A percentile compares a stretch with the other conserved stretches of the same genome.
These are phyloP conservation scores for Firmiana major DNA, from an alignment of 345 rosid species.

Conservation along the genomic window DNA sequence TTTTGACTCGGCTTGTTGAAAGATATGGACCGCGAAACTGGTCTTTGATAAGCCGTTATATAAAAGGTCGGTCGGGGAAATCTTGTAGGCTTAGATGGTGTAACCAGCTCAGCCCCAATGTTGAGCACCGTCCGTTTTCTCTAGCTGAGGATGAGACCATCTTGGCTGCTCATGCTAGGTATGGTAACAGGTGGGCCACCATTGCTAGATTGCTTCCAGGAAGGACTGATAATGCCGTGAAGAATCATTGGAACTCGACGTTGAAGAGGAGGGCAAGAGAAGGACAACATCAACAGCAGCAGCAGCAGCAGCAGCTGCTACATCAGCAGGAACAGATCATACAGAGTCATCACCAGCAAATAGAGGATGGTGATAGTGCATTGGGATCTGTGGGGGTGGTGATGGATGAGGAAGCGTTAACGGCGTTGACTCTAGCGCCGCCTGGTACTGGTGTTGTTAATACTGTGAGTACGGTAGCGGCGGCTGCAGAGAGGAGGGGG, in stretches of 20 bases:
- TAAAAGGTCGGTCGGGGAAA: slow-evolving; percentile 57
- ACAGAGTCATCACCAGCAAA: not conserved
- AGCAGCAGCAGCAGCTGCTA: not conserved
- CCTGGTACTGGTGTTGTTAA: slow-evolving; percentile 39
- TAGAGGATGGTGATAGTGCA: not conserved
- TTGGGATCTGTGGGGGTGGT: slow-evolving; percentile 15
- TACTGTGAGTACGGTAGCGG: not conserved
- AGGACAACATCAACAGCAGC: not conserved
- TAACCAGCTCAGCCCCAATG: slow-evolving; percentile 53
- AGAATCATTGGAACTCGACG: slow-evolving; percentile 67
- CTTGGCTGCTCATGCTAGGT: slow-evolving; percentile 51
- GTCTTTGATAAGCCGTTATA: slow-evolving; percentile 49
- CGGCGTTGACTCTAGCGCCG: slow-evolving; percentile 67
- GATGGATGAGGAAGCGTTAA: slow-evolving; percentile 49
- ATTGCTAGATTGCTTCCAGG: slow-evolving; percentile 57
- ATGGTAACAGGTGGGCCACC: slow-evolving; percentile 65
- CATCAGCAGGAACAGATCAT: not conserved
- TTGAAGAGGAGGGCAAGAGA: slow-evolving; percentile 46
- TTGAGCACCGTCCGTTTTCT: slow-evolving; percentile 57
- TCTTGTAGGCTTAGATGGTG: slow-evolving; percentile 60
- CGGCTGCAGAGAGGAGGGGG: slow-evolving; percentile 14
- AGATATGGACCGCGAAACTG: slow-evolving; percentile 53
- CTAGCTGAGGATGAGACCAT: slow-evolving; percentile 49
- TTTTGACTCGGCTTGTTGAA: slow-evolving; percentile 50
- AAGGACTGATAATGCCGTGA: slow-evolving; percentile 60